Percentiles rank a stretch among this genome's conserved stretches.
Evolutionary conservation across 1,284 basidiomycete genomes (phyloP).

Genomic region (Cryptococcus floricola): DNA sequence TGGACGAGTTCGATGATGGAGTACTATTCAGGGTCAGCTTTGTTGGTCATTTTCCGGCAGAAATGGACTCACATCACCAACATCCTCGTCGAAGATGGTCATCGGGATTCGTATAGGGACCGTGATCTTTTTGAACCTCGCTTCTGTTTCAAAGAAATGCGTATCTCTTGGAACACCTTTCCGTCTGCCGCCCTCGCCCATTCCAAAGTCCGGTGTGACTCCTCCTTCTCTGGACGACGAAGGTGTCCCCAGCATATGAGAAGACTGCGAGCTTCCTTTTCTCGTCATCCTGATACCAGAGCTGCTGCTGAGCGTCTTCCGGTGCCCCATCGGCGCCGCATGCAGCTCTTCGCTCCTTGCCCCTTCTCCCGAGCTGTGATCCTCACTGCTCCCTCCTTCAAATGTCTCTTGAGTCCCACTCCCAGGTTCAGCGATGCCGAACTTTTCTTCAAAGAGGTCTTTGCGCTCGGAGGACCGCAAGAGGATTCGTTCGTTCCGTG

Average conservation of each 20-base stretch:
- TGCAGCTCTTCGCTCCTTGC: not conserved
- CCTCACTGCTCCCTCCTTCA: conserved; percentile 9
- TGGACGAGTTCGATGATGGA: conserved; percentile 86
- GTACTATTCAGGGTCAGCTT: conserved; percentile 58
- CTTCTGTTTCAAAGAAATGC: conserved; percentile 82
- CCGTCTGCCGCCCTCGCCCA: conserved; percentile 6
- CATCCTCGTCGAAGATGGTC: conserved; percentile 82
- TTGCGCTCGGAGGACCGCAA: conserved; percentile 85
- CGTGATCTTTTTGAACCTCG: conserved; percentile 70
- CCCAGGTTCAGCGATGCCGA: conserved; percentile 20
- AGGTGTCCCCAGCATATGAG: conserved; percentile 36
- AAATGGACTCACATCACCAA: conserved; percentile 73
- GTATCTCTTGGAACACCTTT: conserved; percentile 69
- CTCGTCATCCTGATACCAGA: conserved; percentile 10
- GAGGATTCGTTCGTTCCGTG: conserved; percentile 77
- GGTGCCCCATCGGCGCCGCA: conserved; percentile 1
- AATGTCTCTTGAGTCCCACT: conserved; percentile 16
- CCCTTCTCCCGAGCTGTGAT: conserved; percentile 2
- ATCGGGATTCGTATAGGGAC: conserved; percentile 83
- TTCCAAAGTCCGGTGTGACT: conserved; percentile 13
- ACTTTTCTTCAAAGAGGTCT: conserved; percentile 86
- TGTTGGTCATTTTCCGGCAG: not conserved
- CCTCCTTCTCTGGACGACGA: conserved; percentile 53
- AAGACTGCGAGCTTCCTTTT: conserved; percentile 14
- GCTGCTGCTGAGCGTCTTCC: conserved; percentile 7